Percentiles rank a stretch among this genome's conserved stretches.
phyloP scores from a whole-genome alignment of 176 grass and related monocot genomes.

The Oryza brachyantha region DNA sequence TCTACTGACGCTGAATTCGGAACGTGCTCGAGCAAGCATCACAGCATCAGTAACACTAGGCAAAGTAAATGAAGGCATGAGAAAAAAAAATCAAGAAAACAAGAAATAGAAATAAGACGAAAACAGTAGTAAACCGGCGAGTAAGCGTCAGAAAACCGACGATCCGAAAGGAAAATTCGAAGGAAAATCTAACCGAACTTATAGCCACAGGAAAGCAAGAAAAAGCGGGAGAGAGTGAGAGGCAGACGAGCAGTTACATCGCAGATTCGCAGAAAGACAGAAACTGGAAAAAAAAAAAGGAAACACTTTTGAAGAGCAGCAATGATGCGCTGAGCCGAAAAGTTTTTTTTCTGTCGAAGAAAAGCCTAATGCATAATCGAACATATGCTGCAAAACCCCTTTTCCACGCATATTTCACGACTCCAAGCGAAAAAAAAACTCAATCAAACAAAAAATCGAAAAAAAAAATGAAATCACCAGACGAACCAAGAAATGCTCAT shows the following conservation, averaged over 20 bases:
- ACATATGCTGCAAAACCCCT: neutral
- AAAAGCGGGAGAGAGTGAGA: slow-evolving; percentile 10
- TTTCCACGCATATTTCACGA: neutral
- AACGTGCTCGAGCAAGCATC: neutral
- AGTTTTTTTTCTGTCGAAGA: neutral
- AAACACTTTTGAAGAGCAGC: neutral
- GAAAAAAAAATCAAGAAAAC: neutral
- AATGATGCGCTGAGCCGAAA: neutral
- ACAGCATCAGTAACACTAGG: neutral
- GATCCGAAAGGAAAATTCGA: neutral
- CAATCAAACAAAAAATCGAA: neutral
- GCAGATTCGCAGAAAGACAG: neutral
- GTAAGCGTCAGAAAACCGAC: neutral
- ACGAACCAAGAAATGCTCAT: neutral
- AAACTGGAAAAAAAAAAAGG: neutral
- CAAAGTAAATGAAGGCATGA: neutral
- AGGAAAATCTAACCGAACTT: slow-evolving; percentile 16
- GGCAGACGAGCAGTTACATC: slow-evolving; percentile 23
- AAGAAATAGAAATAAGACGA: neutral
- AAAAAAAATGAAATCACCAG: neutral
- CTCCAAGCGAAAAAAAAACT: neutral
- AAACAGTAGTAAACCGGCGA: neutral
- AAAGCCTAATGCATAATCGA: slow-evolving; percentile 26
- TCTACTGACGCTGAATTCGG: neutral
- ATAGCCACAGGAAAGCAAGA: neutral